Base-by-base conservation (phyloP, 352 stramenopile genomes). In the Phytophthora kernoviae region DNA sequence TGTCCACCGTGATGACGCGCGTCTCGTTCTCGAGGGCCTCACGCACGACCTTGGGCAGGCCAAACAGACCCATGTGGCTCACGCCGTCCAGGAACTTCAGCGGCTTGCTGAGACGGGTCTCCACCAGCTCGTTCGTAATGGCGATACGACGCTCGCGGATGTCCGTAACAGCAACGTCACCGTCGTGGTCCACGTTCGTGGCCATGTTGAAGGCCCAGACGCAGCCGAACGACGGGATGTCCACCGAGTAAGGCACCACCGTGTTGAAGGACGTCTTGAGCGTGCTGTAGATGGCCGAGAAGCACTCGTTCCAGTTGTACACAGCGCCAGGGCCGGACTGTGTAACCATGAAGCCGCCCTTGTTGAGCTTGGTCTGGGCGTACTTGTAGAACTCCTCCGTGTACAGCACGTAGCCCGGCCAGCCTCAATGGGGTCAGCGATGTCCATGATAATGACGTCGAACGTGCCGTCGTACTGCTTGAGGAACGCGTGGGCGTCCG, bases 381-480 rank as follows among this genome's bases (percentile, higher is more conserved):
- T 95, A 94, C 66, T 96, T 76, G 83, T 99, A 99, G 72, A 98
- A 98, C 65, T 90, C 81, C 45, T 87, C 79, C 22, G 77, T 88
- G 70, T 89, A 90, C 5, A 91, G 73, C 64, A 91, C 82, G 69
- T 97, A 96, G 18, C 92, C 94, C 22, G 94, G 39, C 96, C 96
- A 30, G 93, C 94, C 70, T 98, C 93, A 52, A 98, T 96, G 39
- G 90, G 89, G 73, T 97, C 90, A 22, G 87, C 90, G 58, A 98
- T 98, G 70, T 99, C 96, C 87, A 98, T 98, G 75, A 98, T 96
- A 57, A 99, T 97, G 12, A 98, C 90, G 67, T 99, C 96, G 57
- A 93, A 90, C 30, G 73, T 87, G 62, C 76, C 77, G 26, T 87
- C 79, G 66, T 92, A 89, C 62, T 88, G 57, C 66, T 92, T 90